These are phyloP conservation scores for Kwoniella sp. DNA, from an alignment of 768 basidiomycete genomes.

Conservation along the genomic window DNA sequence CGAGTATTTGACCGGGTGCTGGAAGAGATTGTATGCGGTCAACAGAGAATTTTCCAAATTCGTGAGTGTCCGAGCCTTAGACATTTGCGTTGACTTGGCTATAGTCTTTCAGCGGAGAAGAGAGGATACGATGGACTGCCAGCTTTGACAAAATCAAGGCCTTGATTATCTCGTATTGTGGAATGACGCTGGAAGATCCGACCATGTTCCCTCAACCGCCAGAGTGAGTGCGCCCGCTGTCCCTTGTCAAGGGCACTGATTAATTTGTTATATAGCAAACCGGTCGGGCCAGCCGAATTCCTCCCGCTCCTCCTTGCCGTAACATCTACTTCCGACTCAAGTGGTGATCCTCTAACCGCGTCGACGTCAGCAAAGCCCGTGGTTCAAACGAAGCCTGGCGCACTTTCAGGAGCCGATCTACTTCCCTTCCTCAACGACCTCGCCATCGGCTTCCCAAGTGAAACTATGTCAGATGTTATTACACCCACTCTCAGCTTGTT, in stretches of 20 bases:
- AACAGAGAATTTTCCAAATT: constrained; percentile 37
- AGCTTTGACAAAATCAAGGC: constrained; percentile 77
- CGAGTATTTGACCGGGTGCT: constrained; percentile 85
- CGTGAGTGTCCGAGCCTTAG: constrained; percentile 16
- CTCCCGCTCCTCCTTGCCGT: constrained; percentile 73
- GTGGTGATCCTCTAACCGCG: constrained; percentile 60
- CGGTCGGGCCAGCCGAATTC: constrained; percentile 76
- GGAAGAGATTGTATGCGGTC: constrained; percentile 77
- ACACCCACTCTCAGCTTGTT: constrained; percentile 60
- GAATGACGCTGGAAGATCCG: constrained; percentile 84
- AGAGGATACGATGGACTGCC: constrained; percentile 62
- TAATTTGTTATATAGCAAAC: constrained; percentile 60
- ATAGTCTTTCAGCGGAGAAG: constrained; percentile 64
- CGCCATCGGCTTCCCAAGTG: constrained; percentile 66
- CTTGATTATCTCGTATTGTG: constrained; percentile 82
- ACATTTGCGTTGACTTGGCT: constrained; percentile 4
- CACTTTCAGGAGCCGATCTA: constrained; percentile 69
- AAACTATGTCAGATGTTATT: constrained; percentile 76
- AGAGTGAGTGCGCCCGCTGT: constrained; percentile 60
- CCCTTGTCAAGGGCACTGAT: neutral
- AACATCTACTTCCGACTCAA: constrained; percentile 64
- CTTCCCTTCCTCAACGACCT: constrained; percentile 82
- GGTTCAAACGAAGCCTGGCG: constrained; percentile 60
- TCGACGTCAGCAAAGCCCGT: constrained; percentile 39
- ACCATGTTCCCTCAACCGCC: constrained; percentile 90